Conservation (phyloP, 2,329 filamentous ascomycete species). For the Colletotrichum melonis region DNA sequence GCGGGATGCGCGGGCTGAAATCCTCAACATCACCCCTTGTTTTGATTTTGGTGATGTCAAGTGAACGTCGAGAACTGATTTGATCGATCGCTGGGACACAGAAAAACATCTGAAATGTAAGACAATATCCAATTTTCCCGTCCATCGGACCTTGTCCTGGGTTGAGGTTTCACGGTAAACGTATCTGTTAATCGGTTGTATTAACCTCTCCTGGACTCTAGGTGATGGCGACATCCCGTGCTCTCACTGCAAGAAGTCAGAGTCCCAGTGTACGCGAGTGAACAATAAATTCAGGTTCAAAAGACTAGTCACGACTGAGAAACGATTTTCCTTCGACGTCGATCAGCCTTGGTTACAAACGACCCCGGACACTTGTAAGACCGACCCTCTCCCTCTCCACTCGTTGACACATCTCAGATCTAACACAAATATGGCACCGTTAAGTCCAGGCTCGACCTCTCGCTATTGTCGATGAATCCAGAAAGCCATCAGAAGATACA, state of each 20-base stretch:
- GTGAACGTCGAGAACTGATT: background rate
- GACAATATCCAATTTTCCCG: background rate
- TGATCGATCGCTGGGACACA: background rate
- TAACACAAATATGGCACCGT: too few relatives aligned
- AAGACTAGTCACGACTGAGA: background rate
- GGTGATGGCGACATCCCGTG: constrained; percentile 17
- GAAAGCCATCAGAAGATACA: background rate
- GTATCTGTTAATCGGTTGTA: too few relatives aligned
- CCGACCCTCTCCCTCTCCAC: background rate
- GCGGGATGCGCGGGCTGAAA: too few relatives aligned
- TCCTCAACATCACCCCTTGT: too few relatives aligned
- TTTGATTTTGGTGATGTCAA: background rate
- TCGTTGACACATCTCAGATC: too few relatives aligned
- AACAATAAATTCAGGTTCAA: constrained; percentile 21
- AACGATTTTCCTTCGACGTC: constrained; percentile 14
- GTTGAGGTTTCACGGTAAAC: too few relatives aligned
- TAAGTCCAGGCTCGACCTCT: background rate
- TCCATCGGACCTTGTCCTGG: too few relatives aligned
- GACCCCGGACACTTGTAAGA: background rate
- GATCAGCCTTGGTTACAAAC: constrained; percentile 16
- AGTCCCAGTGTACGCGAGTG: constrained; percentile 2
- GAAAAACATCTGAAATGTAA: constrained; percentile 20
- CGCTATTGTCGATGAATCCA: constrained; percentile 1
- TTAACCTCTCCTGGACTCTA: background rate
- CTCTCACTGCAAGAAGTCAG: constrained; percentile 16